Evolutionary conservation across 2,329 filamentous ascomycete species (phyloP).

Genomic region (Penicillium janthinellum): DNA sequence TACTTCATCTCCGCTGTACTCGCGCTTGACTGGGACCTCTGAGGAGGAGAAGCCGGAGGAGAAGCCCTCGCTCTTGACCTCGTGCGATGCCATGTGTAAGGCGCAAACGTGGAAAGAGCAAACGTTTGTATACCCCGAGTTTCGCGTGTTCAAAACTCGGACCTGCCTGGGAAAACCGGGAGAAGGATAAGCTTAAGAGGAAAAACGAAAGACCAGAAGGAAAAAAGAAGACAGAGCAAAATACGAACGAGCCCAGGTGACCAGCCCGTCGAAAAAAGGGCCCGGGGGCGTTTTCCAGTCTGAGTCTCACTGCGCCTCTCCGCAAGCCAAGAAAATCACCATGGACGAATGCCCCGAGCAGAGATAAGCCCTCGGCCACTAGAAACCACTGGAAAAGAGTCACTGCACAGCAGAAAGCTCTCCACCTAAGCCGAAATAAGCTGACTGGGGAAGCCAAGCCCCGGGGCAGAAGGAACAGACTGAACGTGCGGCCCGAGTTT

Average conservation of each 20-base stretch:
- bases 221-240: not conserved
- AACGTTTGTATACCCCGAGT: not conserved
- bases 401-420: not conserved
- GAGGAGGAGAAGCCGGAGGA: constrained; percentile 8
- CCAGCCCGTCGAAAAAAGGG: not conserved
- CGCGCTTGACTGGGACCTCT: constrained; percentile 20
- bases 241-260: not conserved
- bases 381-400: not conserved
- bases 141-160: too few species aligned
- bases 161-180: not conserved
- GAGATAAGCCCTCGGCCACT: not conserved
- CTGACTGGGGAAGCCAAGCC: constrained; percentile 12
- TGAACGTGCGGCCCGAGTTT: not conserved
- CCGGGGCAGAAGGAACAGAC: not conserved
- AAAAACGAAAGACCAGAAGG: not conserved
- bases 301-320: not conserved
- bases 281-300: not conserved
- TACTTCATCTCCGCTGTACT: constrained; percentile 21
- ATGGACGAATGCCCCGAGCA: not conserved
- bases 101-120: not conserved
- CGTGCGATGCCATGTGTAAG: constrained; percentile 2
- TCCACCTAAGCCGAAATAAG: not conserved
- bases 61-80: constrained; percentile 26
- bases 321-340: constrained; percentile 2
- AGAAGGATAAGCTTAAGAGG: not conserved